A percentile compares a stretch with the other conserved stretches of the same genome.
These are phyloP conservation scores for Geotrichum reessii DNA, from an alignment of 1,139 yeast genomes.

Conservation along the genomic window DNA sequence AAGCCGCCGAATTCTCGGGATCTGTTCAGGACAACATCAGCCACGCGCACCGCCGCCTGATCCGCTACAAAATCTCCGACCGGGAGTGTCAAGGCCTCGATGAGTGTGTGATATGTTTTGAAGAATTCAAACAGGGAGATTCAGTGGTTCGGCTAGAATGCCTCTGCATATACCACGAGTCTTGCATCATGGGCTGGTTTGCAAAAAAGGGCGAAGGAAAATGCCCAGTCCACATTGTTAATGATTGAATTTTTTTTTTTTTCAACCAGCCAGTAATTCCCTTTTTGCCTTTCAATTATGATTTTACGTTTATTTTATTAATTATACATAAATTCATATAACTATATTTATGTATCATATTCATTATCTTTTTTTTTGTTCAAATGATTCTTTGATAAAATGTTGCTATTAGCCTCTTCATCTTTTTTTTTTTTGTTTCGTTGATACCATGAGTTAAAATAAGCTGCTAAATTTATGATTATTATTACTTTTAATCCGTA, in stretches of 20 bases:
- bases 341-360: too few relatives aligned
- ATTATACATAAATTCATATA: too few relatives aligned
- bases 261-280: too few relatives aligned
- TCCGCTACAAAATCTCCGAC: constrained; percentile 61
- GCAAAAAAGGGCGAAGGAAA: constrained; percentile 76
- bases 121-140: constrained; percentile 78
- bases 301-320: too few relatives aligned
- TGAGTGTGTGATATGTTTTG: constrained; percentile 93
- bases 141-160: constrained; percentile 91
- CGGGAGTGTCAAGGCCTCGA: constrained; percentile 39
- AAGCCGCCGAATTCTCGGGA: constrained; percentile 58
- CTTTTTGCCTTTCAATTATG: constrained; percentile 4
- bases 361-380: too few relatives aligned
- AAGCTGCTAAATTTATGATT: too few relatives aligned
- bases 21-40: constrained; percentile 39
- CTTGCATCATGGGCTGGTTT: constrained; percentile 89
- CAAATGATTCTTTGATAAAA: too few relatives aligned
- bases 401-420: too few relatives aligned
- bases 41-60: constrained; percentile 56
- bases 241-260: too few relatives aligned
- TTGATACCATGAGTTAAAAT: too few relatives aligned
- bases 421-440: too few relatives aligned
- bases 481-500: too few relatives aligned
- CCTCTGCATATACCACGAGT: constrained; percentile 86
- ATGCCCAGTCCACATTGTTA: constrained; percentile 72